Evolutionary conservation across 2,329 filamentous ascomycete genomes (phyloP).

Genomic region (Colletotrichum theobromicola): DNA sequence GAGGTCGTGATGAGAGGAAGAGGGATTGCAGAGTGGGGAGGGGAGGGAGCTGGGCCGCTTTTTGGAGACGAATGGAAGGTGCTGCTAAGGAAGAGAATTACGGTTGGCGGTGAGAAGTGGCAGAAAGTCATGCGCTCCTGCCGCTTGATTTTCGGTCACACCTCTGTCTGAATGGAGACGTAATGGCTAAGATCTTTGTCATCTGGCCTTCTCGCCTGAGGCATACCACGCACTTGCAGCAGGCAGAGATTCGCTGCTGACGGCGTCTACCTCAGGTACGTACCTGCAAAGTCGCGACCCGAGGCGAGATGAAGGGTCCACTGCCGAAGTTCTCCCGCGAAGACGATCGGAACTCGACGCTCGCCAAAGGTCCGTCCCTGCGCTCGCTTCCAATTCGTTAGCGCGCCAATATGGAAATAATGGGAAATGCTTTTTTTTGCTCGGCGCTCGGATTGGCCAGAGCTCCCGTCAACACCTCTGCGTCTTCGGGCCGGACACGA

Average conservation of each 20-base stretch:
- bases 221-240: neutral
- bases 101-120: neutral
- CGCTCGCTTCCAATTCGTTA: neutral
- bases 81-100: neutral
- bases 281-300: neutral
- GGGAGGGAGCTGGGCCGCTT: neutral
- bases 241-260: neutral
- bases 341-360: neutral
- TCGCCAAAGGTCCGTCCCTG: neutral
- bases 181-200: neutral
- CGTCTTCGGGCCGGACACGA: neutral
- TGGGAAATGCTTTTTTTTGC: neutral
- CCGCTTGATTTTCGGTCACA: neutral
- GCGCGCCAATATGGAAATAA: conserved; percentile 9
- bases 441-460: neutral
- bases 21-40: neutral
- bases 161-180: too few species aligned
- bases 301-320: conserved; percentile 12
- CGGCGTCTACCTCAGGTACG: neutral
- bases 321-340: conserved; percentile 5
- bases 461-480: neutral
- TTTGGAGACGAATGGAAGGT: neutral
- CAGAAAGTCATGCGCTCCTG: neutral
- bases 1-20: neutral
- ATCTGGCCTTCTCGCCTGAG: neutral